Evolutionary conservation across 495 filamentous ascomycete species (phyloP), one percentile per base, ranked within the genome.

Genomic region (Cudoniella acicularis): DNA sequence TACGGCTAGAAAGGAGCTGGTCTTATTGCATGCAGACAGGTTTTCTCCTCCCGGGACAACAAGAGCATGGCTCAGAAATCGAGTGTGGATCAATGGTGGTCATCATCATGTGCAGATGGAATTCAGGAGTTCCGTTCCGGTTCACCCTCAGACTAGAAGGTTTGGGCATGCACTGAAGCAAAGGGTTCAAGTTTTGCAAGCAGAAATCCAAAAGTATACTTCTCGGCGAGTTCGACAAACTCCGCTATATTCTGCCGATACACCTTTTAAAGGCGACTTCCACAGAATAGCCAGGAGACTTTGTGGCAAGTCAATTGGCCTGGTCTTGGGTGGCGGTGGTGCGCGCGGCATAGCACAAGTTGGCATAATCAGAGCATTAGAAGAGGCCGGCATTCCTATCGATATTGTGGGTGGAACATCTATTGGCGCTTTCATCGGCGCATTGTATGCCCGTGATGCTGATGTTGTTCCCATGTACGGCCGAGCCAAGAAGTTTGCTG

Each of bases 41-140:
- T 97, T 93, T 69, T 96, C 88, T 56, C 79, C 81, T 1, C 84
- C 90, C 20, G 94, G 94, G 0, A 66, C 95, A 22, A 96, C 93
- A 0, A 78, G 94, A 40, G 81, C 83, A 47, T 98, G 94, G 94
- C 78, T 98, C 20, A 87, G 90, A 64, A 96, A 96, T 67, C 87
- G 94, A 0, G 82, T 96, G 55, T 98, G 94, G 94, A 91, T 98
- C 64, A 98, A 97, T 65, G 94, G 94, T n/a, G 91, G 94, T 41
- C 95, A 98, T 70, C 93, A 96, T 67, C 94, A 98, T 65, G 88
- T 98, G 22, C 94, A 98, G 67, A 97, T 98, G 94, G 79, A 89
- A 1, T 95, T 92, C 72, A 85, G 87, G 36, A 85, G 86, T 24
- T 73, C 86, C 3, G 86, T 93, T 61, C 86, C 91, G 17, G 83